Conservation (phyloP, 345 rosid species). For the Lenwebbia sp. region DNA sequence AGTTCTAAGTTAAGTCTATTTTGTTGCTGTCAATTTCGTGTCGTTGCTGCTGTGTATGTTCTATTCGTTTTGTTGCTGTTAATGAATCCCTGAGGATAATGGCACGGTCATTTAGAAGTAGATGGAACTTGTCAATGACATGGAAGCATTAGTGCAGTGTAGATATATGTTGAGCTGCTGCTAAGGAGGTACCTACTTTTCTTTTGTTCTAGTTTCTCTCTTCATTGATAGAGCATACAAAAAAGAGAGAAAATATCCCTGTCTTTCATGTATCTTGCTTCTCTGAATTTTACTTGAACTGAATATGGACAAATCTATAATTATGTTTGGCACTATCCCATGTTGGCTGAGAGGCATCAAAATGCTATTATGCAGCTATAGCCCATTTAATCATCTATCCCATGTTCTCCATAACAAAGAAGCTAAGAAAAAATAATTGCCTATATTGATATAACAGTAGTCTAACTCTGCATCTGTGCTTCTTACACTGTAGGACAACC, state of each 20-base stretch:
- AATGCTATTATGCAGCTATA: background rate
- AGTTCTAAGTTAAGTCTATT: no score
- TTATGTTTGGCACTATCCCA: background rate
- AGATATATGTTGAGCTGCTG: no score
- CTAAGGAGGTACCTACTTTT: conserved; percentile 29
- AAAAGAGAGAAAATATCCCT: background rate
- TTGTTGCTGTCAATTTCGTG: no score
- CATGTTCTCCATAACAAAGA: no score
- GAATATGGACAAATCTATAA: background rate
- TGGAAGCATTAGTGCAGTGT: no score
- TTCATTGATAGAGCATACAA: background rate
- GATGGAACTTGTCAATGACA: no score
- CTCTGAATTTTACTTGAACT: background rate
- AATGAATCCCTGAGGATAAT: no score
- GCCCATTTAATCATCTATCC: no score
- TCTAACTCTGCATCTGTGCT: background rate
- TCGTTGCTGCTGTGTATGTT: no score
- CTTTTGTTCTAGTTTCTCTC: background rate
- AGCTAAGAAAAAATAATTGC: no score
- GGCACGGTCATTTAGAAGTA: no score
- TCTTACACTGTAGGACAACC: background rate
- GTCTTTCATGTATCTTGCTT: background rate
- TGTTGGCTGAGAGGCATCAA: background rate
- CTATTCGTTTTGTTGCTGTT: no score
- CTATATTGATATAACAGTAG: background rate